Evolutionary conservation across 352 stramenopile species (phyloP).

Genomic region (Globisporangium acanthophoron): DNA sequence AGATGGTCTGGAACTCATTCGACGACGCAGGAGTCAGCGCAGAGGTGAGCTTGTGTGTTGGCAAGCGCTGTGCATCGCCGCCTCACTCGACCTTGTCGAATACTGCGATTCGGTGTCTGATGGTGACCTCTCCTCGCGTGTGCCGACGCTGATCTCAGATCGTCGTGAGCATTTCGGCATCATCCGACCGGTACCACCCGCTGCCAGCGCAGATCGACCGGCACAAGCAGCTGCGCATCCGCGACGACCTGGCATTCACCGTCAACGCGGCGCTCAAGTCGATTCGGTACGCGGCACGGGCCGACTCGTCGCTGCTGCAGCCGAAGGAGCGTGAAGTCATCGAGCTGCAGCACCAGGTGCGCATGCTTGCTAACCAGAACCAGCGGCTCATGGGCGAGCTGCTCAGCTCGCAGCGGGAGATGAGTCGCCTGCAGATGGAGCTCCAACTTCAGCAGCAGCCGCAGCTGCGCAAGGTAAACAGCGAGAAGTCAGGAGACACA

Average conservation of each 20-base stretch:
- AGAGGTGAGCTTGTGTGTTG: constrained; percentile 28
- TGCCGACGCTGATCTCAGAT: constrained; percentile 17
- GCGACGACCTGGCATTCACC: constrained; percentile 68
- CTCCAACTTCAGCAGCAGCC: constrained; percentile 42
- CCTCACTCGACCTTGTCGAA: not conserved
- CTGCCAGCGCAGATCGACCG: constrained; percentile 58
- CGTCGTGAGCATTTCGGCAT: constrained; percentile 48
- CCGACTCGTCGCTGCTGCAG: constrained; percentile 18
- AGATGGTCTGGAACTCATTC: constrained; percentile 61
- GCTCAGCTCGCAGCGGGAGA: constrained; percentile 41
- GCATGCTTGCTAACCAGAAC: constrained; percentile 63
- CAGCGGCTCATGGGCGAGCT: constrained; percentile 46
- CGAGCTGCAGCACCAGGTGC: constrained; percentile 56
- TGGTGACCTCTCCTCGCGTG: no score
- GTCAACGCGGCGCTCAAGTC: constrained; percentile 77
- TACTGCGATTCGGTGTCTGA: no score
- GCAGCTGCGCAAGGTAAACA: constrained; percentile 36
- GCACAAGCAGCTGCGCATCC: constrained; percentile 69
- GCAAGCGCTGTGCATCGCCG: not conserved
- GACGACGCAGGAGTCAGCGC: constrained; percentile 48
- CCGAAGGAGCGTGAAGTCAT: constrained; percentile 29
- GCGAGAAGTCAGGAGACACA: not conserved
- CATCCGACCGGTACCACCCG: constrained; percentile 42
- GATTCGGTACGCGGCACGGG: constrained; percentile 38
- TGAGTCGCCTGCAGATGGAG: constrained; percentile 47